Base-by-base conservation (phyloP, 805 yeast genomes). In the Hanseniaspora guilliermondii region DNA sequence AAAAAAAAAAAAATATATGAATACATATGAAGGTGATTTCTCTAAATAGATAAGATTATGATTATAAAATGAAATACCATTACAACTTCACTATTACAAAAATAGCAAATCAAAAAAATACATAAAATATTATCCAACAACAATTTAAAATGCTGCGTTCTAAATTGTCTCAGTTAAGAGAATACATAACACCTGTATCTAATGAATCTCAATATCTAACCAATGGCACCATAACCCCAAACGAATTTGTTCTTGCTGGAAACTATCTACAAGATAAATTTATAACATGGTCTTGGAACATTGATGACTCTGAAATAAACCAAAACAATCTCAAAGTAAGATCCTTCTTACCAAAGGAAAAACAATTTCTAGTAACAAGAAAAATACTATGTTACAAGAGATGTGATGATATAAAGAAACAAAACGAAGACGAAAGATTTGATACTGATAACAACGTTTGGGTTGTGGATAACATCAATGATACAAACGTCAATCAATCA, bases 231-330 rank as follows among this genome's bases (percentile, higher is more conserved):
- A 82, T 93, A 50, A 86, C 96, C 1, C 98, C 98, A 1, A 95
- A 87, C 53, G 98, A 93, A 67, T 93, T 93, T 69, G 91, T 88
- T 9, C 73, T 73, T 54, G 97, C 98, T 3, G 98, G 98, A 22
- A 97, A 93, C 66, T 93, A 87, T 67, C 71, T 93, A 56, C 89
- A 83, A 33, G 82, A 80, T 68, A 86, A 84, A 73, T 93, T 93
- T 66, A 97, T 98, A 2, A 93, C 97, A 0, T 93, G 98, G 98
- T 80, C 81, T 58, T 93, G 98, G 98, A 71, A 79, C 2, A 71
- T 78, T 3, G 80, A 83, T 0, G 77, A 83, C 16, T 68, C 72
- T 14, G 70, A 75, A 8, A 76, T 74, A 59, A 70, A 65, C 47
- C 77, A 82, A 58, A 58, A 56, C 40, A 49, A 64, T 6, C 12